These are phyloP conservation scores for Stagonosporopsis tanaceti DNA, from an alignment of 2,329 filamentous ascomycete species.

Conservation along the genomic window DNA sequence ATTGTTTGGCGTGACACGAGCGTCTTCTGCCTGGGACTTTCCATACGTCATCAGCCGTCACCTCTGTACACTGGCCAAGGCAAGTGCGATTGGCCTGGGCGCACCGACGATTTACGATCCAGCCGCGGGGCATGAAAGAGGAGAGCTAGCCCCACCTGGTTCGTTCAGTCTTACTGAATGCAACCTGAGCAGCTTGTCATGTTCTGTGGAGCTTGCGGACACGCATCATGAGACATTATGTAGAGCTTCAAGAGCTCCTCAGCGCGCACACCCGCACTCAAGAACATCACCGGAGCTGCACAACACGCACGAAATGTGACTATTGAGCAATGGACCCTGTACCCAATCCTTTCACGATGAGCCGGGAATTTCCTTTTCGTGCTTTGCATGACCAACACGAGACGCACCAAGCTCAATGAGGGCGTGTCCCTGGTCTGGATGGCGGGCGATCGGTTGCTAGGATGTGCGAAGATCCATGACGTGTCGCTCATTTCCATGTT, in stretches of 20 bases:
- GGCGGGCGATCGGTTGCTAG: slow-evolving; percentile 16
- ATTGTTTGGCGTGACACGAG: slow-evolving; percentile 23
- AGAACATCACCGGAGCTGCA: background rate
- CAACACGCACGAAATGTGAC: background rate
- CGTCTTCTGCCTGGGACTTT: slow-evolving; percentile 12
- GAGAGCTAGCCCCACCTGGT: slow-evolving; percentile 16
- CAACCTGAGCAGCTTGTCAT: slow-evolving; percentile 8
- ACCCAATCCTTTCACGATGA: slow-evolving; percentile 11
- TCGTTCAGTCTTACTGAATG: slow-evolving; percentile 11
- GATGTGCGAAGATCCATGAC: slow-evolving; percentile 21
- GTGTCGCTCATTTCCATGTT: slow-evolving; percentile 17
- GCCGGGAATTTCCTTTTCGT: slow-evolving; percentile 7
- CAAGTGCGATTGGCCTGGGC: slow-evolving; percentile 19
- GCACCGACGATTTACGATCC: slow-evolving; percentile 18
- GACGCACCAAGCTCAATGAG: slow-evolving; percentile 15
- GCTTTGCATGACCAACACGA: slow-evolving; percentile 16
- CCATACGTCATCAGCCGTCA: slow-evolving; percentile 22
- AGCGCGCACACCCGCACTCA: background rate
- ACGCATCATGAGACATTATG: slow-evolving; percentile 8
- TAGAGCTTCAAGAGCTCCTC: background rate
- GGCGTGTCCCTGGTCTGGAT: slow-evolving; percentile 20
- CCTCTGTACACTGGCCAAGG: slow-evolving; percentile 17
- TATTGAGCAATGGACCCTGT: background rate
- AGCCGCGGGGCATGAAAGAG: slow-evolving; percentile 20
- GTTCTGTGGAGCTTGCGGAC: slow-evolving; percentile 8